These are phyloP conservation scores for Suillus alpinus DNA, from an alignment of 768 basidiomycete species.

Conservation along the genomic window DNA sequence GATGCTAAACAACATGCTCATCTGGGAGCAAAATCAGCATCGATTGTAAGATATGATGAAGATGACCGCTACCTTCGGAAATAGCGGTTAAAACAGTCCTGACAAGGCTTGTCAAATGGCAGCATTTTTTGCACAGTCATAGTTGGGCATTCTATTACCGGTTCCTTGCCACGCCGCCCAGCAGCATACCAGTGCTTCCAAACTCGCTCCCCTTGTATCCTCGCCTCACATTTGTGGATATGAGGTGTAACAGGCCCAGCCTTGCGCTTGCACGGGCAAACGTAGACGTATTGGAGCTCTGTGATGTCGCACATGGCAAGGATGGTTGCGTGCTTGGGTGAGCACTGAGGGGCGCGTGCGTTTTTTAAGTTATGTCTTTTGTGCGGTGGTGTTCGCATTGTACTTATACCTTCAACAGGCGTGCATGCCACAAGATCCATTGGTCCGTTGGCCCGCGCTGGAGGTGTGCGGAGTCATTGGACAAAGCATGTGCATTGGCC, in stretches of 20 bases:
- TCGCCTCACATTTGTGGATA: not conserved
- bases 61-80: not conserved
- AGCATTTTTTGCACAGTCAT: not conserved
- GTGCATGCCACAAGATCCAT: not conserved
- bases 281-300: not conserved
- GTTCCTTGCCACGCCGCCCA: not conserved
- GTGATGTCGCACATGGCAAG: not conserved
- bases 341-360: not conserved
- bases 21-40: not conserved
- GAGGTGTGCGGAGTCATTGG: not conserved
- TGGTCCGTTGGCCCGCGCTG: not conserved
- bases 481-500: not conserved
- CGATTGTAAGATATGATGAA: no score
- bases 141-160: not conserved
- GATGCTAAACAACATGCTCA: not conserved
- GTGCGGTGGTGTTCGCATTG: not conserved
- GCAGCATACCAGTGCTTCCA: not conserved
- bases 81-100: not conserved
- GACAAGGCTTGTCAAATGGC: not conserved
- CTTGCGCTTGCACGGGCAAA: not conserved
- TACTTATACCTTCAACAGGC: not conserved
- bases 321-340: not conserved
- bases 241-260: not conserved
- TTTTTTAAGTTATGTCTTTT: not conserved
- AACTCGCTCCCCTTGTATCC: not conserved